phyloP scores from a whole-genome alignment of 139 green algal genomes.

The Spirogloea muscicola region DNA sequence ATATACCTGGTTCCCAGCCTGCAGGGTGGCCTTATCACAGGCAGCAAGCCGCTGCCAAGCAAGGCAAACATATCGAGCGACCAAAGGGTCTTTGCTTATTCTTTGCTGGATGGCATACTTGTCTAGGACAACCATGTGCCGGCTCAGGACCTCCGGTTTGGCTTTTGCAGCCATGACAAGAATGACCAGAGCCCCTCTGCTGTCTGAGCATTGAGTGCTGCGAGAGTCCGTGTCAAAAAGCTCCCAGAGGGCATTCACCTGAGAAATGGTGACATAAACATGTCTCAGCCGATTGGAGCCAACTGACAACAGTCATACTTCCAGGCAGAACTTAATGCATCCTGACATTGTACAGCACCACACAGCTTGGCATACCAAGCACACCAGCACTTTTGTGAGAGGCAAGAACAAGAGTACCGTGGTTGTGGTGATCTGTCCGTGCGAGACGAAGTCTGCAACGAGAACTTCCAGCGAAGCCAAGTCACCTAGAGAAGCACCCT shows the following conservation, averaged over 20 bases:
- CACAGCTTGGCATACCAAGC: no score
- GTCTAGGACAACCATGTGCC: slow-evolving; percentile 52
- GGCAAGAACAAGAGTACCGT: slow-evolving; percentile 7
- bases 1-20: slow-evolving; percentile 44
- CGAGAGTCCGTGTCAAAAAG: slow-evolving; percentile 11
- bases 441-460: slow-evolving; percentile 35
- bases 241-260: slow-evolving; percentile 43
- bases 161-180: slow-evolving; percentile 60
- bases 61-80: slow-evolving; percentile 58
- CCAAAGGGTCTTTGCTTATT: slow-evolving; percentile 60
- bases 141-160: slow-evolving; percentile 52
- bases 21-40: slow-evolving; percentile 3
- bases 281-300: no score
- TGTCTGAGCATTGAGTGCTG: no score
- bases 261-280: no score
- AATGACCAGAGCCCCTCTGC: slow-evolving; percentile 58
- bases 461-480: slow-evolving; percentile 66
- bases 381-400: no score
- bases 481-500: slow-evolving; percentile 64
- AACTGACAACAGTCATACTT: no score
- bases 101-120: no score
- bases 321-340: no score
- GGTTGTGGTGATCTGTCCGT: not conserved
- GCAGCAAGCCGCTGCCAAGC: slow-evolving; percentile 30
- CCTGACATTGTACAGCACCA: no score